Conservation (phyloP, 2,329 filamentous ascomycete genomes). For the Thelonectria olida region DNA sequence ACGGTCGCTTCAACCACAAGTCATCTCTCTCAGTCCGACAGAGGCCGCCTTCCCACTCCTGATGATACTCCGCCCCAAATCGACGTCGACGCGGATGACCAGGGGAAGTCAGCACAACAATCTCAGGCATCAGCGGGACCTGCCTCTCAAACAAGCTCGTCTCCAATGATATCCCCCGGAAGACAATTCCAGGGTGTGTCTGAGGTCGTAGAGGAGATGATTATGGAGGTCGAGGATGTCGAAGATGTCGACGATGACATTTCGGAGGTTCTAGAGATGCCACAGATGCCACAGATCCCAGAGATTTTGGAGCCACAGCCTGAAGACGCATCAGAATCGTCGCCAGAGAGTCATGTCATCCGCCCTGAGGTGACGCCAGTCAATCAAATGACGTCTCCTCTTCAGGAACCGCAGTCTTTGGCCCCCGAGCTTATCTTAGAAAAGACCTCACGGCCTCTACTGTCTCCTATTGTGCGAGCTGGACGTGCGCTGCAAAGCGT, state of each 20-base stretch:
- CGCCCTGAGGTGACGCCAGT: slow-evolving; percentile 46
- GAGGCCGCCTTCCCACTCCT: slow-evolving; percentile 60
- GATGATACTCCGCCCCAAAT: slow-evolving; percentile 59
- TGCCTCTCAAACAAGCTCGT: slow-evolving; percentile 17
- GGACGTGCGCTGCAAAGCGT: slow-evolving; percentile 66
- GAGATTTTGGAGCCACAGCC: slow-evolving; percentile 21
- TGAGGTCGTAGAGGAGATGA: slow-evolving; percentile 29
- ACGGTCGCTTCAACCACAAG: slow-evolving; percentile 41
- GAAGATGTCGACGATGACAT: background rate
- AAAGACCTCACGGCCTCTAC: slow-evolving; percentile 51
- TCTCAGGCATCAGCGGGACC: slow-evolving; percentile 21
- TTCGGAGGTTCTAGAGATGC: no score
- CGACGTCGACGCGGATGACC: slow-evolving; percentile 32
- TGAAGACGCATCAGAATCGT: slow-evolving; percentile 19
- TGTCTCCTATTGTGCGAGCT: slow-evolving; percentile 68
- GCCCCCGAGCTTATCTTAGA: slow-evolving; percentile 41
- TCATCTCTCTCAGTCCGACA: slow-evolving; percentile 49
- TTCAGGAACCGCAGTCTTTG: slow-evolving; percentile 45
- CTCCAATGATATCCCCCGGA: slow-evolving; percentile 3
- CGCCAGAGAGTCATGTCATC: slow-evolving; percentile 21
- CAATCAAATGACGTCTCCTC: slow-evolving; percentile 50
- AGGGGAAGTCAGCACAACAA: slow-evolving; percentile 29
- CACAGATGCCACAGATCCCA: slow-evolving; percentile 1
- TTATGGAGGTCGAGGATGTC: slow-evolving; percentile 17
- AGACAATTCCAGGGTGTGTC: slow-evolving; percentile 5